Base-by-base conservation (phyloP, 768 basidiomycete species). In the Dioszegia crocea region DNA sequence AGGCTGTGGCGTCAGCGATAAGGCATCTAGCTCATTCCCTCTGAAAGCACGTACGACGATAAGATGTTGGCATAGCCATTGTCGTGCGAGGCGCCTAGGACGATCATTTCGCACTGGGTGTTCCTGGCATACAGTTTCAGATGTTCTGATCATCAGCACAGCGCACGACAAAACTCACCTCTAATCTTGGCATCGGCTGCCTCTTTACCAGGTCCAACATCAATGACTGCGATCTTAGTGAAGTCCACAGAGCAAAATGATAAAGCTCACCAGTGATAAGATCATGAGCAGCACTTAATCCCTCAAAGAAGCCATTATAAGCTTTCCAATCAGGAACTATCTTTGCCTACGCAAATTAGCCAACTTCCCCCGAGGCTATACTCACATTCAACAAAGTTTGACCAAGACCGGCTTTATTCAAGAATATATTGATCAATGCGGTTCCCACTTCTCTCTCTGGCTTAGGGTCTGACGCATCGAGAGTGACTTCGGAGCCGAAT, bases 121-220 rank as follows among this genome's bases (percentile, higher is more conserved):
- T 67, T 66, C 8, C 50, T 47, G 12, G 60, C 46, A 43, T 68
- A 74, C 10, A 71, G 57, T 38, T 53, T 56, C 1, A 71, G 56
- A 24, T 69, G 59, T 23, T 68, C 69, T 59, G 21, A 16, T 21
- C 12, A 12, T 59, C 41, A 57, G 56, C 45, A 21, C 2, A 9
- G 41, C 38, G 30, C 5, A 38, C 26, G 6, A 12, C 8, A 16
- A 24, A 11, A 47, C 63, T 44, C 41, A 62, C 67, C 64, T 45
- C 57, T 55, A 40, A 74, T 68, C 49, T 75, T 75, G 3, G 64
- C 51, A 24, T 68, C 63, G 12, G 59, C 52, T 3, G 65, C 69
- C 48, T 75, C 69, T 56, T 69, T 69, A n/a, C 64, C 67, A 3
- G 60, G 56, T 0, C 71, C 69, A 19, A 69, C 66, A 59, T 75